Evolutionary conservation across 2,329 filamentous ascomycete species (phyloP).

Genomic region (Fusarium chlamydosporum): DNA sequence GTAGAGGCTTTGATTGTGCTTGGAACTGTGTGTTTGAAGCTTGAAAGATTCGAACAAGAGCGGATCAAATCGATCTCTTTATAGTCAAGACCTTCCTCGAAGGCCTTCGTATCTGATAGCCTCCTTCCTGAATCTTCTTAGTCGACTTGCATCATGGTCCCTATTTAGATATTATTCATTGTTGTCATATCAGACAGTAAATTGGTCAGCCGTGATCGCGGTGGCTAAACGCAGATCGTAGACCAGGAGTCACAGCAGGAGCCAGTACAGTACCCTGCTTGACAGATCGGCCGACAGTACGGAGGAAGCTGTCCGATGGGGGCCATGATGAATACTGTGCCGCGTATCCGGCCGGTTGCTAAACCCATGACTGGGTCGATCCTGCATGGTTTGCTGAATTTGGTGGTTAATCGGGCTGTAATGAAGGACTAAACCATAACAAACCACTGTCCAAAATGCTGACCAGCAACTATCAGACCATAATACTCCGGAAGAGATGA

Average conservation of each 20-base stretch:
- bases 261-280: neutral
- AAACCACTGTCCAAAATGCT: neutral
- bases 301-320: neutral
- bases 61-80: neutral
- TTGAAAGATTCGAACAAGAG: neutral
- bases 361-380: too few species aligned
- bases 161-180: neutral
- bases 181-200: neutral
- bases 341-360: neutral
- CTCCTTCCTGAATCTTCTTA: conserved; percentile 2
- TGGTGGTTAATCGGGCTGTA: too few species aligned
- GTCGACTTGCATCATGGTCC: neutral
- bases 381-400: neutral
- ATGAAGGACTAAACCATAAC: rapidly evolving
- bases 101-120: neutral
- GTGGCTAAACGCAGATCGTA: too few species aligned
- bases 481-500: too few species aligned
- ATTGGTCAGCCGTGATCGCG: neutral
- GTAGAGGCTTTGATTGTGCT: neutral
- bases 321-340: neutral
- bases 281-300: neutral
- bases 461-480: neutral
- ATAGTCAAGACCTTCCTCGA: neutral
- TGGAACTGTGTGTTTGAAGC: neutral
- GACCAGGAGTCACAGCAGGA: neutral